Conservation (phyloP, 768 basidiomycete species). For the Mycena haematopus region DNA sequence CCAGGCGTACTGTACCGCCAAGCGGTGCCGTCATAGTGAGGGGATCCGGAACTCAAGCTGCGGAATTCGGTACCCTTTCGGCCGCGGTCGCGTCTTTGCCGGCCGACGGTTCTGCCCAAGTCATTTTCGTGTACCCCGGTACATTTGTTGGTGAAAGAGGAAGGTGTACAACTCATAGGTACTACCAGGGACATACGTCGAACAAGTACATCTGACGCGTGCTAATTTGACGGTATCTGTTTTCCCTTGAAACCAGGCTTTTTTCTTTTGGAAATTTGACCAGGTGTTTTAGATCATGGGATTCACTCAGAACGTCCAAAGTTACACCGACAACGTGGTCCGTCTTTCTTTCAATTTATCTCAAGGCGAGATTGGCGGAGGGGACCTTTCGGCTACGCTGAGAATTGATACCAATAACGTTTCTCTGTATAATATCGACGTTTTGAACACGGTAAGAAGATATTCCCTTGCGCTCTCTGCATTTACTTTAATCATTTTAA, state of each 20-base stretch:
- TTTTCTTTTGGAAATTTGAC: not conserved
- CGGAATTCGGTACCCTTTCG: slow-evolving; percentile 12
- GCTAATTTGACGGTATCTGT: slow-evolving; percentile 11
- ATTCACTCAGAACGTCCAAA: not conserved
- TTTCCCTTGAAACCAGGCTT: no score
- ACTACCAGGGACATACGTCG: slow-evolving; percentile 17
- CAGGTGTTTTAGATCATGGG: slow-evolving; percentile 12
- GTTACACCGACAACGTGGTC: slow-evolving; percentile 9
- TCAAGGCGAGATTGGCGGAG: slow-evolving; percentile 8
- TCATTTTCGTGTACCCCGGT: slow-evolving; percentile 16
- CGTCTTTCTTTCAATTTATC: slow-evolving; percentile 1
- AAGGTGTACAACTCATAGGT: not conserved
- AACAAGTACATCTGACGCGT: slow-evolving; percentile 19
- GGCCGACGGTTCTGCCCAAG: slow-evolving; percentile 5
- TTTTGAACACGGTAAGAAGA: slow-evolving; percentile 36
- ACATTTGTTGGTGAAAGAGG: not conserved
- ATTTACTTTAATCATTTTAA: not conserved
- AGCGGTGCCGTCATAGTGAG: slow-evolving; percentile 8
- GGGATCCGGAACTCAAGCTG: slow-evolving; percentile 2
- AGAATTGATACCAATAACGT: slow-evolving; percentile 34
- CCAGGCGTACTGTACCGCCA: slow-evolving; percentile 4
- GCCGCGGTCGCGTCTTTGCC: slow-evolving; percentile 13
- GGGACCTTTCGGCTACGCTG: slow-evolving; percentile 34
- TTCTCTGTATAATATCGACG: slow-evolving; percentile 41
- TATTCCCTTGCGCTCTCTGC: not conserved